phyloP scores from a whole-genome alignment of 2,329 filamentous ascomycete genomes.

The Epichloe amarillans region DNA sequence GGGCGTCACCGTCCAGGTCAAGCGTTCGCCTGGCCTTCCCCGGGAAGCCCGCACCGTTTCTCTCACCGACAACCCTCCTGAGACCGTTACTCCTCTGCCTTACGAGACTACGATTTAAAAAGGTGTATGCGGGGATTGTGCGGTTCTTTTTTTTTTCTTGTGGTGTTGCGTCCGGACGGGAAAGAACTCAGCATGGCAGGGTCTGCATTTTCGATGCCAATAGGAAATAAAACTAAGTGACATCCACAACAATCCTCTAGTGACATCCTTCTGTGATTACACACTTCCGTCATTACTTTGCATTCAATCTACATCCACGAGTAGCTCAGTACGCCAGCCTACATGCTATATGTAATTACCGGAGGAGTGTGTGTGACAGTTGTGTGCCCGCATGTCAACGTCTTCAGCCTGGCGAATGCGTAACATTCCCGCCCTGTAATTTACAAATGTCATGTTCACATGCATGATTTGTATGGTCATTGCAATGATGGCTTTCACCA shows the following conservation, averaged over 20 bases:
- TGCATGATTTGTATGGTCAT: neutral
- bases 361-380: too few species aligned
- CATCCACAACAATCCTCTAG: constrained; percentile 12
- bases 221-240: constrained; percentile 26
- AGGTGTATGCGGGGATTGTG: constrained; percentile 8
- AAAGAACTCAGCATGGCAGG: constrained; percentile 30
- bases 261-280: neutral
- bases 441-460: neutral
- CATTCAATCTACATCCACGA: neutral
- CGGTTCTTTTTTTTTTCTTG: constrained; percentile 25
- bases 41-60: constrained; percentile 70
- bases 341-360: neutral
- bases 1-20: constrained; percentile 78
- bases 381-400: too few species aligned
- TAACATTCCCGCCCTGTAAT: too few species aligned
- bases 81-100: constrained; percentile 81
- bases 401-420: too few species aligned
- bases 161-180: constrained; percentile 30
- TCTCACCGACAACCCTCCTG: constrained; percentile 69
- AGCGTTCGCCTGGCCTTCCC: constrained; percentile 75
- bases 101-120: constrained; percentile 98
- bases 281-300: neutral
- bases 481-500: neutral
- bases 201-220: constrained; percentile 29
- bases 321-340: neutral